Conservation (phyloP, 331 rosid genomes). For the Stylosanthes scabra region DNA sequence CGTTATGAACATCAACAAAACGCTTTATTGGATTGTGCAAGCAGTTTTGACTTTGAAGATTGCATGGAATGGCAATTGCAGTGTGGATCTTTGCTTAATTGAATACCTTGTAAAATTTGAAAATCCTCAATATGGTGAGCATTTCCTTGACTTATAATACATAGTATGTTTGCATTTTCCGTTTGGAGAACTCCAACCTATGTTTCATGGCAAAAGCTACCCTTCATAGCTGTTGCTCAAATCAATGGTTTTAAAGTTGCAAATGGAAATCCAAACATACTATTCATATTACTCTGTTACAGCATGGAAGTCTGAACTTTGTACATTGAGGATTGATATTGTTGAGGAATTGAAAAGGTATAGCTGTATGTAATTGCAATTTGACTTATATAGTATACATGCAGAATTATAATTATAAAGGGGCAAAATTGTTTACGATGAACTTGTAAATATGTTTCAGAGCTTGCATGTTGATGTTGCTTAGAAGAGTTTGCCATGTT, state of each 20-base stretch:
- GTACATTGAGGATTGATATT: conserved; percentile 44
- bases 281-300: conserved; percentile 41
- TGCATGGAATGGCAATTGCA: conserved; percentile 90
- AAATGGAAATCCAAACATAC: too few relatives aligned
- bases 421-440: conserved; percentile 7
- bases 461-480: conserved; percentile 30
- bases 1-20: conserved; percentile 96
- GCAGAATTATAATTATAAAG: conserved; percentile 26
- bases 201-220: too few relatives aligned
- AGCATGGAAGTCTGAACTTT: conserved; percentile 44
- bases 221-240: too few relatives aligned
- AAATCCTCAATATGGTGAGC: conserved; percentile 41
- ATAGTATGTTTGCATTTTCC: neutral
- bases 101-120: conserved; percentile 44
- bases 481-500: conserved; percentile 18
- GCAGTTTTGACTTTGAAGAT: conserved; percentile 93
- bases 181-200: too few relatives aligned
- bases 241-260: too few relatives aligned
- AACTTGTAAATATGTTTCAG: conserved; percentile 40
- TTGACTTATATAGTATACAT: conserved; percentile 32
- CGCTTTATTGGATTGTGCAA: conserved; percentile 84
- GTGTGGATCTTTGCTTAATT: conserved; percentile 62
- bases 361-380: conserved; percentile 48
- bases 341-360: conserved; percentile 51
- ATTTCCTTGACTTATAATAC: conserved; percentile 47